These are phyloP conservation scores for Hypoxylon sp. DNA, from an alignment of 2,329 filamentous ascomycete species.

Conservation along the genomic window DNA sequence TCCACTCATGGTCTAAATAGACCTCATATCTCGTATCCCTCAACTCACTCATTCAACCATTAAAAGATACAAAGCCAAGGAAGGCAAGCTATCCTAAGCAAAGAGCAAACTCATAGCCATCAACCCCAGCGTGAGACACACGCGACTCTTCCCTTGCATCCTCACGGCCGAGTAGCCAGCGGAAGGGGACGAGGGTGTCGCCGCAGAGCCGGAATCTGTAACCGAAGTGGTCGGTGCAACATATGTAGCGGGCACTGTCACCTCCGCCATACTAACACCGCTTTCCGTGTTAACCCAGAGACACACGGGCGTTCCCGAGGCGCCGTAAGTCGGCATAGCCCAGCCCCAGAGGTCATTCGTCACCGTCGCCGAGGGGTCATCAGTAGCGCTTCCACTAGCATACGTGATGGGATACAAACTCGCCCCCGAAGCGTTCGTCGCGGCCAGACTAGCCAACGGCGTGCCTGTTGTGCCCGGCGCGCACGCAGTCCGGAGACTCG, in stretches of 20 bases:
- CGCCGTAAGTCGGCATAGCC: conserved; percentile 29
- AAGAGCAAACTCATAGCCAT: conserved; percentile 8
- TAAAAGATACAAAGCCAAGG: neutral
- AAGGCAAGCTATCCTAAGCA: neutral
- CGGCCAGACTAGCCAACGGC: conserved; percentile 34
- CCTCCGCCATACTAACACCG: conserved; percentile 28
- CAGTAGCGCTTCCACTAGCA: neutral
- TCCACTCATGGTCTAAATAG: neutral
- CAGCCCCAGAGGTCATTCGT: conserved; percentile 39
- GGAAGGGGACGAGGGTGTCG: conserved; percentile 8
- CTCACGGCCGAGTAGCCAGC: conserved; percentile 1
- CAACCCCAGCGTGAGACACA: conserved; percentile 7
- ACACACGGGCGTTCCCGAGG: conserved; percentile 33
- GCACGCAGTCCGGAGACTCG: conserved; percentile 21
- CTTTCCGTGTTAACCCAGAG: conserved; percentile 29
- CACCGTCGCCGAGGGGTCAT: conserved; percentile 13
- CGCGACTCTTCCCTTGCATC: neutral
- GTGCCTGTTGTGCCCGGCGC: conserved; percentile 20
- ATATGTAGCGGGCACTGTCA: conserved; percentile 37
- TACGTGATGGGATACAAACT: conserved; percentile 26
- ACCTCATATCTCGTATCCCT: neutral
- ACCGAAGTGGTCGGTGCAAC: conserved; percentile 17
- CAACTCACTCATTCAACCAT: neutral
- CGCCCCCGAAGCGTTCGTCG: conserved; percentile 24
- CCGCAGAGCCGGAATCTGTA: conserved; percentile 1